Evolutionary conservation across 78 protist species (phyloP), one percentile per base, ranked within the genome.

Genomic region (Polysphondylium violaceum): DNA sequence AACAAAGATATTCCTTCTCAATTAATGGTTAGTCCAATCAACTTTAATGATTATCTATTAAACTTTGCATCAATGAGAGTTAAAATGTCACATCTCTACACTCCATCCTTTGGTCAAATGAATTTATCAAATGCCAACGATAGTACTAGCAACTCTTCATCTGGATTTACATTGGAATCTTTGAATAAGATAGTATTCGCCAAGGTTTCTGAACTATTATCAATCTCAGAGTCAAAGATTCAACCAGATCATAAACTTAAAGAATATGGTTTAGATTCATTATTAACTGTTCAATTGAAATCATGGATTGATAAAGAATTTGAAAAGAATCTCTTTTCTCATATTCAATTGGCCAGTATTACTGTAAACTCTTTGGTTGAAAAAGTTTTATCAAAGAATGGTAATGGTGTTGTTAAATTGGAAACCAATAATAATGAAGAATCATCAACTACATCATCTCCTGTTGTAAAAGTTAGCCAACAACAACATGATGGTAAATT

Each of bases 181-280:
- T 27, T 51, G 21, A 36, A 73, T 33, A 44, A 73, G 25, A 51
- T 51, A 73, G 29, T 44, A 6, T 3, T 56, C 14, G 16, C 61
- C 21, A 73, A 51, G 1, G 64, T 73, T 6, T 76, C 86, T 1
- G 86, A 76, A 19, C 56, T 79, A 27, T 50, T 79, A 23, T 67
- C 77, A 4, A 55, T 79, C 61, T 38, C 29, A 17, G 12, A 27
- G 11, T 64, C 75, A 56, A 79, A 79, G 61, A 9, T 79, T 4
- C 64, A 79, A 38, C 25, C 16, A 7, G 89, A 79, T 16, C 51
- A 41, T 51, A 40, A 53, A 14, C 67, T 79, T 17, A 79, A 79
- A 73, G 55, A 53, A 12, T 79, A 79, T 79, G 94, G 94, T 33
- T n/a, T 88, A 31, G 94, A 88, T 43, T 88, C 94, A 5, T 19